phyloP scores from a whole-genome alignment of 495 filamentous ascomycete genomes.

The Pyrenopolyporus hunteri region DNA sequence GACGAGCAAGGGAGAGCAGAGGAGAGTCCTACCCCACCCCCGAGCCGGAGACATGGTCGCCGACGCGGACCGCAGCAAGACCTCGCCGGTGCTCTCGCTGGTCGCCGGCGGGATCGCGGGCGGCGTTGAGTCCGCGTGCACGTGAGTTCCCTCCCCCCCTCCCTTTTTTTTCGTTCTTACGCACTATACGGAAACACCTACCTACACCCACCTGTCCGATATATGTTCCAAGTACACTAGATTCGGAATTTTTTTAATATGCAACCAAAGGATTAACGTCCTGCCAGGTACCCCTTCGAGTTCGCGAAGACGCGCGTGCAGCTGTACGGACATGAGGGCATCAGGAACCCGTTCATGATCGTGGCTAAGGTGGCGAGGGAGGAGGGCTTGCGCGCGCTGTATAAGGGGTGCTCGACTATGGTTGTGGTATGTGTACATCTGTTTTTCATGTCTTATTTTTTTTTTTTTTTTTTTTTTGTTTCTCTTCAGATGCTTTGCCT shows the following conservation, averaged over 20 bases:
- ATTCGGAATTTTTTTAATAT: neutral
- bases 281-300: constrained; percentile 63
- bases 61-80: constrained; percentile 33
- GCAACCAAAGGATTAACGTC: neutral
- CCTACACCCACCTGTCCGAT: no score
- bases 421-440: constrained; percentile 59
- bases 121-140: constrained; percentile 59
- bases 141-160: constrained; percentile 32
- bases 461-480: neutral
- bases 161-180: neutral
- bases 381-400: constrained; percentile 64
- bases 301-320: constrained; percentile 72
- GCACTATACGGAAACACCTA: neutral
- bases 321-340: constrained; percentile 54
- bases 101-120: constrained; percentile 62
- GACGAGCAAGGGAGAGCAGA: neutral
- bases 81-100: constrained; percentile 55
- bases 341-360: constrained; percentile 61
- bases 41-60: constrained; percentile 33
- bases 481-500: neutral
- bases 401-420: constrained; percentile 68
- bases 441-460: no score
- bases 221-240: no score
- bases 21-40: no score
- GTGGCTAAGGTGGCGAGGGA: constrained; percentile 42